Conservation (phyloP, 2,329 filamentous ascomycete genomes). For the Didymella arachidicola region DNA sequence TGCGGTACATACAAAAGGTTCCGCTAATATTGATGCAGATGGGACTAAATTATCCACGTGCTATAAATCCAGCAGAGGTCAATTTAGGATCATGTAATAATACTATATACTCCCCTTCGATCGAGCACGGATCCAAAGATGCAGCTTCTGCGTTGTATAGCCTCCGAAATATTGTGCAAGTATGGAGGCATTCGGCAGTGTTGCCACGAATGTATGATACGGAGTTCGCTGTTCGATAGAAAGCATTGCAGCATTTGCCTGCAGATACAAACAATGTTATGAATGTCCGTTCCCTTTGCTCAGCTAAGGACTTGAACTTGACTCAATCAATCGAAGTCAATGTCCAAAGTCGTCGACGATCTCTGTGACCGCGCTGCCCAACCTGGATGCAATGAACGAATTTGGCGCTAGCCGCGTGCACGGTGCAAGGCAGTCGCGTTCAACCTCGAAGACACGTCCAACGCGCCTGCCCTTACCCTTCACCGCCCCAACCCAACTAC, state of each 20-base stretch:
- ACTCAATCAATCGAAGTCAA: neutral
- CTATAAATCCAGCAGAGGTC: neutral
- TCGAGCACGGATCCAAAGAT: neutral
- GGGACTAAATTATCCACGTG: slow-evolving; percentile 27
- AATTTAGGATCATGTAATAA: slow-evolving; percentile 9
- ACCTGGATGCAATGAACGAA: neutral
- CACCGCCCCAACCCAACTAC: slow-evolving; percentile 37
- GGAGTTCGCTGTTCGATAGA: neutral
- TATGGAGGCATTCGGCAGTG: neutral
- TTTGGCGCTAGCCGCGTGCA: slow-evolving; percentile 25
- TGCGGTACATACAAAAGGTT: neutral
- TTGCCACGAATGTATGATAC: slow-evolving; percentile 11
- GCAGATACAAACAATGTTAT: neutral
- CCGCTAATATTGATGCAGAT: slow-evolving; percentile 29
- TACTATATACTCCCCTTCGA: slow-evolving; percentile 3
- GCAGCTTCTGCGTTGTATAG: neutral
- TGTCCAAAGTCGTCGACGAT: neutral
- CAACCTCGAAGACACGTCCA: slow-evolving; percentile 32
- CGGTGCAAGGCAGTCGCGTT: slow-evolving; percentile 29
- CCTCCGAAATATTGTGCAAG: neutral
- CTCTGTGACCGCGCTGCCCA: neutral
- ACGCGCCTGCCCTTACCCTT: slow-evolving; percentile 41
- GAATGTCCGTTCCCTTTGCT: neutral
- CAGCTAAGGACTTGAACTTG: too few species aligned
- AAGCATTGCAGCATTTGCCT: slow-evolving; percentile 2